Percentiles rank a stretch among this genome's conserved stretches.
Evolutionary conservation across 139 green algal species (phyloP).

Genomic region (Picochlorum sp.): DNA sequence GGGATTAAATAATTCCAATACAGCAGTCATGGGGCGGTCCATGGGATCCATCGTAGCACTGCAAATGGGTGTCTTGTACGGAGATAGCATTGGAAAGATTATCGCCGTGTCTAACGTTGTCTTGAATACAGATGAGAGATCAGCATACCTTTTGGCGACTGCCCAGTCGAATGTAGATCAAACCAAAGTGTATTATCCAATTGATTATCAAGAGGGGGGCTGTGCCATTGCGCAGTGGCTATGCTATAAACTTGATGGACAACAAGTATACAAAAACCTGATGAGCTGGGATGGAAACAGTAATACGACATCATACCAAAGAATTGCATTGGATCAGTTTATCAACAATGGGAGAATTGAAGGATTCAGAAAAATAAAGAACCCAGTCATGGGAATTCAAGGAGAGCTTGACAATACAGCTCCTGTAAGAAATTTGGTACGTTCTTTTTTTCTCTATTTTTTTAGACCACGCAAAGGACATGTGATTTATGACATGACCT

Average conservation of each 20-base stretch:
- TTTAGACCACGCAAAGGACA: too few species aligned
- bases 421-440: not conserved
- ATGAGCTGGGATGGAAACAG: not conserved
- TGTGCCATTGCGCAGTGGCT: not conserved
- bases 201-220: not conserved
- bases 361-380: not conserved
- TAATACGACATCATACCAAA: not conserved
- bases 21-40: not conserved
- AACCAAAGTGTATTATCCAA: not conserved
- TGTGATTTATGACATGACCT: not conserved
- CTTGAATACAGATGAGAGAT: not conserved
- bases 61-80: not conserved
- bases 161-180: slow-evolving; percentile 1
- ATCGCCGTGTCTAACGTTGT: not conserved
- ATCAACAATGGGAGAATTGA: not conserved
- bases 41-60: slow-evolving; percentile 1
- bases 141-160: not conserved
- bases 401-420: not conserved
- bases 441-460: too few species aligned
- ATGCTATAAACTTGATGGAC: not conserved
- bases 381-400: slow-evolving; percentile 1
- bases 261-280: not conserved
- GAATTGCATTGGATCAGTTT: not conserved
- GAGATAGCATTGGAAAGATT: not conserved
- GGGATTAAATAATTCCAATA: not conserved